Evolutionary conservation across 345 rosid genomes (phyloP).

Genomic region (Pelargonium nanum): DNA sequence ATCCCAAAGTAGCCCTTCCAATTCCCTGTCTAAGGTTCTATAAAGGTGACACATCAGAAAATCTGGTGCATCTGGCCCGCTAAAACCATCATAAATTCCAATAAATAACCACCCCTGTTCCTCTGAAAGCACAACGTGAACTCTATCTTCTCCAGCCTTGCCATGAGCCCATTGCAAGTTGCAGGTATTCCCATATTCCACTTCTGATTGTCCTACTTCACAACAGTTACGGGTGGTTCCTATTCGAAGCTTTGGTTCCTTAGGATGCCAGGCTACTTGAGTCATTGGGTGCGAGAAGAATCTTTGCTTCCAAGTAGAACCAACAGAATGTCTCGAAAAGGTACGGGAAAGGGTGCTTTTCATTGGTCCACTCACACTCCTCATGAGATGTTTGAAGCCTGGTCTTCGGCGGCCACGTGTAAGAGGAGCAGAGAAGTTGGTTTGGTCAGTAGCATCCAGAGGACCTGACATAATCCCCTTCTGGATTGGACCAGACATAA

Average conservation of each 20-base stretch:
- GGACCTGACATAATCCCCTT: constrained; percentile 96
- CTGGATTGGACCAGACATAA: constrained; percentile 93
- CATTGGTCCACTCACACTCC: constrained; percentile 92
- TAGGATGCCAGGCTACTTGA: constrained; percentile 59
- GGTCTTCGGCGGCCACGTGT: constrained; percentile 53
- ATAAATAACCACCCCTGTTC: constrained; percentile 95
- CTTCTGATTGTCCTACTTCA: constrained; percentile 51
- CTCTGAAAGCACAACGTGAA: constrained; percentile 95
- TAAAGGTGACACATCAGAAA: constrained; percentile 83
- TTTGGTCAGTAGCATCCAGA: constrained; percentile 65
- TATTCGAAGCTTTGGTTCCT: constrained; percentile 51
- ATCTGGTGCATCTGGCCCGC: constrained; percentile 98
- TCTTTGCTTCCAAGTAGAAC: constrained; percentile 69
- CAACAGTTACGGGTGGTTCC: constrained; percentile 47
- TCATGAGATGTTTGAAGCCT: constrained; percentile 60
- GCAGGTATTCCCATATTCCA: constrained; percentile 39
- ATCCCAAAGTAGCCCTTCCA: constrained; percentile 90
- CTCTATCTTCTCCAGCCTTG: constrained; percentile 97
- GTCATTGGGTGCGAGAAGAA: constrained; percentile 65
- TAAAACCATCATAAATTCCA: constrained; percentile 98
- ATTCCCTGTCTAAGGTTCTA: constrained; percentile 73
- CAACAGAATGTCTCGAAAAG: constrained; percentile 64
- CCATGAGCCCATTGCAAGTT: constrained; percentile 99
- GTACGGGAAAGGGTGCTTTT: constrained; percentile 64
- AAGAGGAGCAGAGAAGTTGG: constrained; percentile 93